Conservation (phyloP, 352 stramenopile species). For the Globisporangium radiosum region DNA sequence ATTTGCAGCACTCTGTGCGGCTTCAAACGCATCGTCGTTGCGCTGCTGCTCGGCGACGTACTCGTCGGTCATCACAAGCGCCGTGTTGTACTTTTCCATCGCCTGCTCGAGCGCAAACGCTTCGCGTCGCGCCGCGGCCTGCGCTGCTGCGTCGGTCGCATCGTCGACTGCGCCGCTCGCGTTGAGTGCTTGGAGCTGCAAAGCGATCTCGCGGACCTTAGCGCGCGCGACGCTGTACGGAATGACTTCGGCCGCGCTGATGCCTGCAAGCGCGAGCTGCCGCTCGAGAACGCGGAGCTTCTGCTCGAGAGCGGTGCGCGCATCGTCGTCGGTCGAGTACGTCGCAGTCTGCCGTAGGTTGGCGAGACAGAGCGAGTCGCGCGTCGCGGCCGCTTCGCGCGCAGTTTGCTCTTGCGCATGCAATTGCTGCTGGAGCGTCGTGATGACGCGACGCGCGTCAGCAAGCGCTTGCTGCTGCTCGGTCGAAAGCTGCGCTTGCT, state of each 20-base stretch:
- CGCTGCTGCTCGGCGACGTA: constrained; percentile 75
- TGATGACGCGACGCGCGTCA: constrained; percentile 54
- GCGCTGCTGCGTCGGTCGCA: constrained; percentile 24
- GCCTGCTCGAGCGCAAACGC: constrained; percentile 87
- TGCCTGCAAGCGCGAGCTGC: constrained; percentile 65
- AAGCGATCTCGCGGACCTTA: constrained; percentile 74
- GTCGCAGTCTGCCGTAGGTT: constrained; percentile 36
- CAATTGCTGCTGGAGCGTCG: constrained; percentile 47
- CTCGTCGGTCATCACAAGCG: constrained; percentile 86
- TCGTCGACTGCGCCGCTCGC: constrained; percentile 51
- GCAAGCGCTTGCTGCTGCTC: constrained; percentile 52
- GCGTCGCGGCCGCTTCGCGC: constrained; percentile 33
- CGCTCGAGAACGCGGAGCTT: constrained; percentile 69
- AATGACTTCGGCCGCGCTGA: constrained; percentile 85
- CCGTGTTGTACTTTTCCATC: constrained; percentile 89
- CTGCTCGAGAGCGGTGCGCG: constrained; percentile 49
- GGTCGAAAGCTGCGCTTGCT: constrained; percentile 43
- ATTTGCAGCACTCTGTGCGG: constrained; percentile 43
- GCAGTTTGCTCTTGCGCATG: constrained; percentile 48
- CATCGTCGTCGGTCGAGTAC: constrained; percentile 26
- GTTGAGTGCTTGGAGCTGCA: constrained; percentile 80
- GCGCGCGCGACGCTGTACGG: constrained; percentile 78
- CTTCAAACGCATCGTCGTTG: constrained; percentile 73
- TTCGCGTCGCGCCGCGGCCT: constrained; percentile 59
- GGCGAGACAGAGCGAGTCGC: constrained; percentile 53